Percentiles rank a stretch among this genome's conserved stretches.
These are phyloP conservation scores for Trichoderma guizhouense DNA, from an alignment of 2,329 filamentous ascomycete genomes.

Conservation along the genomic window DNA sequence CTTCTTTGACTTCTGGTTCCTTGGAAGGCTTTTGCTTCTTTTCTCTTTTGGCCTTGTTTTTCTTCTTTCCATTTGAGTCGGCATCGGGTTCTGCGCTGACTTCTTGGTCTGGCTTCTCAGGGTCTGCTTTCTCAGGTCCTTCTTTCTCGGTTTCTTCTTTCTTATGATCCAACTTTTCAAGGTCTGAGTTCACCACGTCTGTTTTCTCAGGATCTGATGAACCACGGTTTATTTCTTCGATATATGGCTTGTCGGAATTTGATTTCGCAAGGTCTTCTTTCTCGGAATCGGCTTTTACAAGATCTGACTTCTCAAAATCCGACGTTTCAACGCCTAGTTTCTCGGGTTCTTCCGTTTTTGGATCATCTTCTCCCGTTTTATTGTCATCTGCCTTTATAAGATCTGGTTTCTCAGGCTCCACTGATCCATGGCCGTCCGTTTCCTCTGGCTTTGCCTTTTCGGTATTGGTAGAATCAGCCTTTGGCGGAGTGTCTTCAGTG, in stretches of 20 bases:
- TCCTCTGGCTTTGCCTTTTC: neutral
- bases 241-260: neutral
- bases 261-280: neutral
- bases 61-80: neutral
- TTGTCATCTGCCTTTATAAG: neutral
- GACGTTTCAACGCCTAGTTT: neutral
- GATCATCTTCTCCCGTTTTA: neutral
- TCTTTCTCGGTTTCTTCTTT: neutral
- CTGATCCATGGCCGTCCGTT: neutral
- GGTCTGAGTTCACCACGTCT: neutral
- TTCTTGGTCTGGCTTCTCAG: neutral
- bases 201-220: neutral
- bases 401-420: neutral
- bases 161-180: neutral
- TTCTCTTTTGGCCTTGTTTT: constrained; percentile 11
- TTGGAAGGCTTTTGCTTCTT: neutral
- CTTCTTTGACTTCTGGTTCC: constrained; percentile 27
- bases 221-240: neutral
- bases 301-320: neutral
- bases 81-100: neutral
- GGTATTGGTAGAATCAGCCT: neutral
- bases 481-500: neutral
- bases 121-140: neutral
- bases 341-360: neutral
- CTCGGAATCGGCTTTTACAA: neutral